phyloP scores from a whole-genome alignment of 164 flowering plant species.

The Stephania cephalantha region DNA sequence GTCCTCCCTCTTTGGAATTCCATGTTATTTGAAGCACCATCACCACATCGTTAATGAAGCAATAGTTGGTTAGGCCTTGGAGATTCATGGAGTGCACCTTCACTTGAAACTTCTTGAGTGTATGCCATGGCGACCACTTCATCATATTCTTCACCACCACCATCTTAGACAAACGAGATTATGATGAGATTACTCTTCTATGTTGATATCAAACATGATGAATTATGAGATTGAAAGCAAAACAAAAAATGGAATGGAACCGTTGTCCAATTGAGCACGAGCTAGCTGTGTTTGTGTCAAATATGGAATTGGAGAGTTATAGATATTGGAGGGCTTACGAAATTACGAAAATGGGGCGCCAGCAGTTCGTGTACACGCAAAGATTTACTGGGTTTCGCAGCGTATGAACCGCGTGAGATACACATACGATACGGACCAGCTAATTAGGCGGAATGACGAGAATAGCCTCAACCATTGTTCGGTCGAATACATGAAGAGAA shows the following conservation, averaged over 20 bases:
- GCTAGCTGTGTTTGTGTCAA: too few species aligned
- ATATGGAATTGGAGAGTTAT: too few species aligned
- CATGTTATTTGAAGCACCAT: neutral
- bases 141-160: neutral
- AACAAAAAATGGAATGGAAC: neutral
- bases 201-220: neutral
- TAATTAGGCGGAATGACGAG: too few species aligned
- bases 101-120: neutral
- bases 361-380: neutral
- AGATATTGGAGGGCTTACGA: neutral
- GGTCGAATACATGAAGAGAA: too few species aligned
- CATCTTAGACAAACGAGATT: neutral
- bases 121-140: constrained; percentile 1
- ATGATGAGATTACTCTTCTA: too few species aligned
- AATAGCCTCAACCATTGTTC: too few species aligned
- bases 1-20: neutral
- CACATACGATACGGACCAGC: neutral
- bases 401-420: neutral
- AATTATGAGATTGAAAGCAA: too few species aligned
- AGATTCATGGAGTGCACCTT: neutral
- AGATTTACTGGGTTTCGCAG: neutral
- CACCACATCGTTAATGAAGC: neutral
- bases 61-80: neutral
- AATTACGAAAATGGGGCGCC: neutral
- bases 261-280: too few species aligned